phyloP scores from a whole-genome alignment of 768 basidiomycete genomes.

The Mycena haematopus region DNA sequence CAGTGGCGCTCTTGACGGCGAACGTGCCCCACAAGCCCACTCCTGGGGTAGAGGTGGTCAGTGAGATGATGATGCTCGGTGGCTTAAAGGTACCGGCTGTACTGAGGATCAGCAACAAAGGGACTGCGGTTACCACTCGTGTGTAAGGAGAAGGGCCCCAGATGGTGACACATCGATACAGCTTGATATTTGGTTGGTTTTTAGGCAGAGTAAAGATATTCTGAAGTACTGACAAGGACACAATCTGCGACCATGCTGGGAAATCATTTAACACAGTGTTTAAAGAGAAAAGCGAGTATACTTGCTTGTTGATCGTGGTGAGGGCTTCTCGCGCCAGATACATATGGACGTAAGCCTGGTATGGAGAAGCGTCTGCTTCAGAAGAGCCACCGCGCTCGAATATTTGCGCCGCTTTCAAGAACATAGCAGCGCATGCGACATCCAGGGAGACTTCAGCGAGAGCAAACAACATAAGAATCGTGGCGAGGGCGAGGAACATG shows the following conservation, averaged over 20 bases:
- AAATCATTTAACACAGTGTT: neutral
- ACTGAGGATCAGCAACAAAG: neutral
- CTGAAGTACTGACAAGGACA: neutral
- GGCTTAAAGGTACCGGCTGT: neutral
- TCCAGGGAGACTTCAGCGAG: neutral
- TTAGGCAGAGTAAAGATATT: neutral
- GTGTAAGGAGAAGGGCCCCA: conserved; percentile 2
- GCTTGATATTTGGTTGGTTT: neutral
- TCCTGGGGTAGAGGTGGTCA: neutral
- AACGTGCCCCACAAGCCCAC: neutral
- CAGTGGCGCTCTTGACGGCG: no score
- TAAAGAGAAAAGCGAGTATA: neutral
- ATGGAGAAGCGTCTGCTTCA: neutral
- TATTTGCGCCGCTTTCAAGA: neutral
- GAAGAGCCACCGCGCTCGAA: neutral
- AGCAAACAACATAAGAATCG: conserved; percentile 5
- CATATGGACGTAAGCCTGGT: neutral
- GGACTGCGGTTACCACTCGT: neutral
- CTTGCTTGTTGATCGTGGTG: conserved; percentile 7
- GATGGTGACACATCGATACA: conserved; percentile 5
- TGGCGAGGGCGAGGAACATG: conserved; percentile 1
- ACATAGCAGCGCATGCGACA: neutral
- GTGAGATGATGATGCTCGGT: neutral
- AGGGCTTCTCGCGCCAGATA: neutral
- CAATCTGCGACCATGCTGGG: neutral